These are phyloP conservation scores for Oryza meridionalis DNA, from an alignment of 176 grass and related monocot genomes.

Conservation along the genomic window DNA sequence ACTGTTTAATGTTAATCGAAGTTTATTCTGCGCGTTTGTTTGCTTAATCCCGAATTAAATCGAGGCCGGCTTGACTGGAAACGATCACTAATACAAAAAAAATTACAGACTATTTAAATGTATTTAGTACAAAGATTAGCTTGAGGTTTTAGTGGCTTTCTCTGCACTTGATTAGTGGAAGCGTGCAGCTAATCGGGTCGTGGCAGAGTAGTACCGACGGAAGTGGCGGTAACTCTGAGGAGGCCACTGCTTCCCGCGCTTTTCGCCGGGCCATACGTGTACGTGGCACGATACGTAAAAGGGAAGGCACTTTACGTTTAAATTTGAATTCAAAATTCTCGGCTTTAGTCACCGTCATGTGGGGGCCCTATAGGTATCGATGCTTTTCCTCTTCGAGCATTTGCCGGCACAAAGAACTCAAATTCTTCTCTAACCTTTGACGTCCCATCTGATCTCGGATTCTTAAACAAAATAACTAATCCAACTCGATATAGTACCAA, in stretches of 20 bases:
- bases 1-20: neutral
- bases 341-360: neutral
- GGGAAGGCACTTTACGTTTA: neutral
- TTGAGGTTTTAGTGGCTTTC: neutral
- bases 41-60: conserved; percentile 55
- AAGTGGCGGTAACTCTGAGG: conserved; percentile 39
- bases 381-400: neutral
- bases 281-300: neutral
- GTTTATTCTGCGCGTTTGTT: neutral
- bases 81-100: neutral
- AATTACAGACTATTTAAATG: neutral
- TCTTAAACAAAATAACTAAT: too few species aligned
- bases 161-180: neutral
- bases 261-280: neutral
- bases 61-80: conserved; percentile 34
- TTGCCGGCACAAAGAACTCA: neutral
- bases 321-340: neutral
- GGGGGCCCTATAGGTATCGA: neutral
- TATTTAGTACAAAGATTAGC: neutral
- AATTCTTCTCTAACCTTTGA: neutral
- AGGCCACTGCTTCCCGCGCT: conserved; percentile 4
- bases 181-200: neutral
- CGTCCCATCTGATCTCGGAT: too few species aligned
- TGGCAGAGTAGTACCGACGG: conserved; percentile 15
- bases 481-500: too few species aligned